A percentile compares a stretch with the other conserved stretches of the same genome.
These are phyloP conservation scores for Yamadazyma endophytica DNA, from an alignment of 805 yeast genomes.

Conservation along the genomic window DNA sequence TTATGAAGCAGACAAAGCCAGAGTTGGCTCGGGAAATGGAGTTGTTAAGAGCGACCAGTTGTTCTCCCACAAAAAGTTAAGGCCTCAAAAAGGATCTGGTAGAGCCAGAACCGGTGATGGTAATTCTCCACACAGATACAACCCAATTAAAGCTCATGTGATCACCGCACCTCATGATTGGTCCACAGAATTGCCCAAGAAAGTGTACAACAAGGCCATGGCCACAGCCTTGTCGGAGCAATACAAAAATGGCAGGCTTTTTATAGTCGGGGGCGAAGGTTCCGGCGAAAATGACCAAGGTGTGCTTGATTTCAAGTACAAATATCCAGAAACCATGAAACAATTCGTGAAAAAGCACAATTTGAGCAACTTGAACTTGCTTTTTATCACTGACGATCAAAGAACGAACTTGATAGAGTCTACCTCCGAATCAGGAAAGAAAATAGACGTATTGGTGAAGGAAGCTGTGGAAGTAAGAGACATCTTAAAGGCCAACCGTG, in stretches of 20 bases:
- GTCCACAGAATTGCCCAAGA: slow-evolving; percentile 69
- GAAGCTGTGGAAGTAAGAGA: slow-evolving; percentile 84
- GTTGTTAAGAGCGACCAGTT: slow-evolving; percentile 85
- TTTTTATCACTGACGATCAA: slow-evolving; percentile 64
- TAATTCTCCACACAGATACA: slow-evolving; percentile 86
- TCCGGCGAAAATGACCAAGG: slow-evolving; percentile 16
- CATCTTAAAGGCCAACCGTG: slow-evolving; percentile 70
- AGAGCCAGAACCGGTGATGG: slow-evolving; percentile 95
- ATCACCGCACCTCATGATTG: slow-evolving; percentile 88
- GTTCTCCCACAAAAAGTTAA: slow-evolving; percentile 75
- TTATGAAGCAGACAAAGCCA: slow-evolving; percentile 80
- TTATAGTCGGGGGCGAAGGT: slow-evolving; percentile 64
- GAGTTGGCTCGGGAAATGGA: slow-evolving; percentile 87
- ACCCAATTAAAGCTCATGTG: slow-evolving; percentile 87
- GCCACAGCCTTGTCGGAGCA: slow-evolving; percentile 79
- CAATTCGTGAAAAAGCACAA: slow-evolving; percentile 48
- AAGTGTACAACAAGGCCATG: slow-evolving; percentile 71
- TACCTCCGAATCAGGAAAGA: slow-evolving; percentile 47
- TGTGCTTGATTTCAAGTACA: slow-evolving; percentile 34
- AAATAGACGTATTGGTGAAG: slow-evolving; percentile 63
- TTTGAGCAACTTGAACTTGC: slow-evolving; percentile 48
- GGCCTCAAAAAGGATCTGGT: slow-evolving; percentile 93
- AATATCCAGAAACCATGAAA: slow-evolving; percentile 43
- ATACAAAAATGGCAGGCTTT: slow-evolving; percentile 70
- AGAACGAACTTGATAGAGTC: slow-evolving; percentile 60